Percentiles rank a stretch among this genome's conserved stretches.
phyloP scores from a whole-genome alignment of 2,329 filamentous ascomycete genomes.

The Hansfordia pulvinata region DNA sequence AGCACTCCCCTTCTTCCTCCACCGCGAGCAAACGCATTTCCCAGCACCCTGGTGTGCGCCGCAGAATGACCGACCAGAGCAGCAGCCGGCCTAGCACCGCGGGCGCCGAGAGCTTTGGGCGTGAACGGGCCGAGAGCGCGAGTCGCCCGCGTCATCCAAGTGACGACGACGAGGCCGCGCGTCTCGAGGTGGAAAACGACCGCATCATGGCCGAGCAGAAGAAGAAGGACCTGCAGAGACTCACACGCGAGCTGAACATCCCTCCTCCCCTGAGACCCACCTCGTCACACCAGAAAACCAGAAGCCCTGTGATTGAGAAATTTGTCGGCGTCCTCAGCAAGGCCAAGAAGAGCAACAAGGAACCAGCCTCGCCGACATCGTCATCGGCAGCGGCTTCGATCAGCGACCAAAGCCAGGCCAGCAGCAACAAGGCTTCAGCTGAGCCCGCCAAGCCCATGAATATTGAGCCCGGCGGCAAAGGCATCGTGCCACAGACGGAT shows the following conservation, averaged over 20 bases:
- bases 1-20: too few species aligned
- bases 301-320: constrained; percentile 31
- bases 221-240: constrained; percentile 30
- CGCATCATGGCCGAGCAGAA: constrained; percentile 34
- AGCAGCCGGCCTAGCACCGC: constrained; percentile 4
- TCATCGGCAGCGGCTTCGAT: constrained; percentile 13
- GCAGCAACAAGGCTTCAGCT: constrained; percentile 6
- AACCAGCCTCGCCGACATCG: constrained; percentile 17
- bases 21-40: background rate
- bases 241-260: too few species aligned
- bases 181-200: constrained; percentile 31
- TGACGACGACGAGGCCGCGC: constrained; percentile 25
- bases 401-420: constrained; percentile 16
- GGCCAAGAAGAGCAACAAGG: constrained; percentile 24
- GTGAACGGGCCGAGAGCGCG: constrained; percentile 13
- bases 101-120: constrained; percentile 8
- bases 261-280: too few species aligned
- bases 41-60: background rate
- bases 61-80: constrained; percentile 4
- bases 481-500: constrained; percentile 44
- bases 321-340: constrained; percentile 31
- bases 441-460: constrained; percentile 12
- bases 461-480: constrained; percentile 30
- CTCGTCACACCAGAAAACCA: constrained; percentile 21
- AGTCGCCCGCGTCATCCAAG: too few species aligned